Evolutionary conservation across 2,329 filamentous ascomycete species (phyloP), one percentile per base, ranked within the genome.

Genomic region (Phaeosphaeria sp.): DNA sequence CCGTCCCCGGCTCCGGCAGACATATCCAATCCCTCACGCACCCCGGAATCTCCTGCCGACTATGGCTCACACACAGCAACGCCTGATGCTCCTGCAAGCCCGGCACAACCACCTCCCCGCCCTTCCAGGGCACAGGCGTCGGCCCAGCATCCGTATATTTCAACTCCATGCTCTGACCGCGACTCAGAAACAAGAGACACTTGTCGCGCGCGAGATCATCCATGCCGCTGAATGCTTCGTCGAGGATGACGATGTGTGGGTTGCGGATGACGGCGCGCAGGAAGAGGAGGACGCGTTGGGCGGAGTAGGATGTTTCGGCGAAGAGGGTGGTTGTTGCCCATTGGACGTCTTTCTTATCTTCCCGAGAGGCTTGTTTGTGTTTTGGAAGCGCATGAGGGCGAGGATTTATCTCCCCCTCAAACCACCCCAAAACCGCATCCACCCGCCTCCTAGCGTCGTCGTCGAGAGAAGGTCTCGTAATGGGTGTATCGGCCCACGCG

Each of bases 401-500:
- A 3, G 89, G 90, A 60, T 89, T 87, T n/a, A 97, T 80, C 69
- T 97, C 93, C 0, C 82, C 75, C 61, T 89, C 86, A 74, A 98
- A 99, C 87, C 90, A 93, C 17, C 80, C 79, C 30, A 99, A 82
- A 20, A 86, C 86, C 0, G 88, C 86, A 48, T 91, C 87, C 0
- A 97, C 87, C 49, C 86, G 85, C 1, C 78, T 78, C 24, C 80
- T 81, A 0, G 87, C 86, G 9, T 84, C 78, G 0, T 79, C 73
- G 39, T 87, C 83, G 1, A 98, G 79, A 44, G 80, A 84, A 0
- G 95, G 89, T 60, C 84, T 87, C 1, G 88, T 84, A 17, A 90
- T 83, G 65, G 96, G 96, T 0, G 95, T 97, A 56, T 96, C 91
- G 1, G 93, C 90, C 89, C 92, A 98, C 0, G 94, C 93, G 49